Conservation (phyloP, 2,329 filamentous ascomycete species). For the Aspergillus alliaceus region DNA sequence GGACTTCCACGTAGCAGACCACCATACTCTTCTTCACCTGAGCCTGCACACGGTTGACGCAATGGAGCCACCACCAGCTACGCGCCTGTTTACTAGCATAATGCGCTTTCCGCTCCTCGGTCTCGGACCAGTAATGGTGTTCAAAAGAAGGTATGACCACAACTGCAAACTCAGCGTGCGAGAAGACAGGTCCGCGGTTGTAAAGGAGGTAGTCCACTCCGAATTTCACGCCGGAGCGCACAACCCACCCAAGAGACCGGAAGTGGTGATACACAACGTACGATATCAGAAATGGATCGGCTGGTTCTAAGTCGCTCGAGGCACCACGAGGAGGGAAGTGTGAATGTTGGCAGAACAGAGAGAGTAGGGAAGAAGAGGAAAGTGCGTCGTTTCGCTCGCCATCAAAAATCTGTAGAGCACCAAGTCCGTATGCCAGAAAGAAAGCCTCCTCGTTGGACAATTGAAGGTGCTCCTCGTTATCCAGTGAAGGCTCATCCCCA, state of each 20-base stretch:
- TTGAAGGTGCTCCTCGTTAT: slow-evolving; percentile 82
- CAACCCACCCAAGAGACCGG: slow-evolving; percentile 90
- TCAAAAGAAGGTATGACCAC: slow-evolving; percentile 81
- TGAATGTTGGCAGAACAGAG: slow-evolving; percentile 67
- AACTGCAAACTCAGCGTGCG: slow-evolving; percentile 90
- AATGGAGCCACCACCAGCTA: slow-evolving; percentile 65
- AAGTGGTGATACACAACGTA: slow-evolving; percentile 96
- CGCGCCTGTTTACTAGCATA: slow-evolving; percentile 49
- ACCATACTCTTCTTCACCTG: slow-evolving; percentile 90
- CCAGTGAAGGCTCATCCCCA: slow-evolving; percentile 26
- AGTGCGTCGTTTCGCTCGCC: slow-evolving; percentile 42
- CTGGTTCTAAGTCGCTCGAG: slow-evolving; percentile 57
- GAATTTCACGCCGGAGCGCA: slow-evolving; percentile 90
- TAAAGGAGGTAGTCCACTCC: slow-evolving; percentile 94
- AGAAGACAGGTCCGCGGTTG: slow-evolving; percentile 86
- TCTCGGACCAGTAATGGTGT: slow-evolving; percentile 67
- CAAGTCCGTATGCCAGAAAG: slow-evolving; percentile 80
- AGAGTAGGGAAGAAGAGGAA: slow-evolving; percentile 59
- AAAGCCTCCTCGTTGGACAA: slow-evolving; percentile 88
- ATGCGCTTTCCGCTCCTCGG: slow-evolving; percentile 49
- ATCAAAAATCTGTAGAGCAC: slow-evolving; percentile 63
- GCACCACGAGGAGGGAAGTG: slow-evolving; percentile 61
- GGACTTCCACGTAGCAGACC: slow-evolving; percentile 87
- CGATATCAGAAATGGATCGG: slow-evolving; percentile 81
- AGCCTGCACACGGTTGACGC: slow-evolving; percentile 82